Evolutionary conservation across 225 moss, liverwort and hornwort genomes (phyloP).

Genomic region (Polytrichum formosum): DNA sequence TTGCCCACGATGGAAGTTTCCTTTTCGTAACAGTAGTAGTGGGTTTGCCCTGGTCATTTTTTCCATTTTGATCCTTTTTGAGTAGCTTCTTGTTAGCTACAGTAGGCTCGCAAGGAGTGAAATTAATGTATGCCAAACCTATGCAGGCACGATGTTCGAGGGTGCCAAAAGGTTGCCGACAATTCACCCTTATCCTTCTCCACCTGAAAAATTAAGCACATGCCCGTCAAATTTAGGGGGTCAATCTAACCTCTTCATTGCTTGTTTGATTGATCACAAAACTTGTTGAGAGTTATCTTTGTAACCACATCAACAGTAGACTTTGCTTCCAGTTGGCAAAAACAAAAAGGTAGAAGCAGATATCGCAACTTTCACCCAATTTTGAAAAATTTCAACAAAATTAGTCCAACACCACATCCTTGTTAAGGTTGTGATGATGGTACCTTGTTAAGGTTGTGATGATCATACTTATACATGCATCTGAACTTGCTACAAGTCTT

Average conservation of each 20-base stretch:
- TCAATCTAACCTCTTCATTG: background rate
- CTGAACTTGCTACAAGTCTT: too few species aligned
- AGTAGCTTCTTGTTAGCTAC: constrained; percentile 17
- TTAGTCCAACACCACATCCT: too few species aligned
- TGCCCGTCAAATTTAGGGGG: background rate
- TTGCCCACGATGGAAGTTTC: constrained; percentile 20
- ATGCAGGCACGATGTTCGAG: constrained; percentile 43
- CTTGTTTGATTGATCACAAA: too few species aligned
- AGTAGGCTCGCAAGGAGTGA: constrained; percentile 33
- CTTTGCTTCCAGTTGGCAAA: too few species aligned
- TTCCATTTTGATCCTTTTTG: constrained; percentile 8
- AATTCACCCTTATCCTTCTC: constrained; percentile 36
- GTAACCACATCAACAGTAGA: too few species aligned
- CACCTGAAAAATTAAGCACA: constrained; percentile 21
- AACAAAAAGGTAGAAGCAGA: too few species aligned
- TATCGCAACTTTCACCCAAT: too few species aligned
- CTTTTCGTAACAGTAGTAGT: constrained; percentile 12
- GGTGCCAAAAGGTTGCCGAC: constrained; percentile 58
- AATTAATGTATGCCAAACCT: constrained; percentile 42
- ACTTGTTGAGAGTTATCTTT: too few species aligned
- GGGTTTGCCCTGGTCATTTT: constrained; percentile 7
- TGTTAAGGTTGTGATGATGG: too few species aligned
- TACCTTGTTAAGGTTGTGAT: too few species aligned
- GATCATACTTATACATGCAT: too few species aligned
- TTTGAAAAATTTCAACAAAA: too few species aligned